Base-by-base conservation (phyloP, 129 eudicot genomes). In the Centaurea solstitialis region DNA sequence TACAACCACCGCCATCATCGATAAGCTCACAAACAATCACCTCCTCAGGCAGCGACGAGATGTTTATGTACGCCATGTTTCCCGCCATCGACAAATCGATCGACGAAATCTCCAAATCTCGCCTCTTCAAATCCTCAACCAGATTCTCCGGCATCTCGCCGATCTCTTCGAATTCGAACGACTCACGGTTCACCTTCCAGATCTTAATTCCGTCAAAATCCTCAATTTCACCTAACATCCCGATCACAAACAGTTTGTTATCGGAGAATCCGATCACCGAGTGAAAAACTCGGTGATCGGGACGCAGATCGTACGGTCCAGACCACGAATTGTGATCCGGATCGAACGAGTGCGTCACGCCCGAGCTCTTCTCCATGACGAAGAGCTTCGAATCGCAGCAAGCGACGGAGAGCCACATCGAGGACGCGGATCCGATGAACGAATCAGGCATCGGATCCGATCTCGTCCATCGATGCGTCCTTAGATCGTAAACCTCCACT, bases 381-480 rank as follows among this genome's bases (percentile, higher is more conserved):
- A 73, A 77, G 57, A 92, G 79, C 0, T 50, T 61, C 13, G 10
- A 20, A 1, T 73, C 35, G 7, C 65, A 38, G 6, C 76, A 70
- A 53, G 90, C 91, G 39, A 87, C 74, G 0, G 97, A 92, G 15
- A 90, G 85, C 94, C 93, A 90, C 45, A 73, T 15, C 6, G 90
- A 81, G 0, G 93, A 76, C 9, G 90, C 76, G 20, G 91, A 85
- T 72, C 77, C 82, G 64, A 59, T 83, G 68, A 88, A 81, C 35
- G 17, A 33, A 22, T 41, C 67, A 22, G 95, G 97, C 91, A 92
- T 88, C 15, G 91, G 85, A n/a, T 87, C 73, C 79, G 90, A 81
- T 35, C 73, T 61, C 9, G 7, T 70, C 93, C 93, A 92, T 23
- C 12, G n/a, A 4, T 76, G 67, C 3, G 81, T 30, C 1, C 5